Base-by-base conservation (phyloP, 306 rosid genomes). In the Elaeagnus macrophylla region DNA sequence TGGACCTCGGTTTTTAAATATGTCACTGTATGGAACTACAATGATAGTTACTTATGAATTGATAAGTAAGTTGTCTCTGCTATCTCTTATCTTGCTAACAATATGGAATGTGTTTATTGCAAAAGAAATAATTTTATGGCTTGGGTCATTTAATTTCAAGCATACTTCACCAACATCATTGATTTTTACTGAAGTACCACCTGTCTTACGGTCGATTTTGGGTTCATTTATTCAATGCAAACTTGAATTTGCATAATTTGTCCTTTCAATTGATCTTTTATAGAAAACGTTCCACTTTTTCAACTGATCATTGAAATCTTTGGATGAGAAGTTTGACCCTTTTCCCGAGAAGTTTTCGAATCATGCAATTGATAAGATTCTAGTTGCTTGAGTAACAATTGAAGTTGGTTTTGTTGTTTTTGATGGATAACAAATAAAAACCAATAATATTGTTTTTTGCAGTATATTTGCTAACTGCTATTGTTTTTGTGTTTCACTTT, bases 41-140 rank as follows among this genome's bases (percentile, higher is more conserved):
- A 84, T 84, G 95, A 84, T 88, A 18, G 86, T 88, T 59, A 88
- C 97, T 45, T 88, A 88, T 47, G 97, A 88, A 80, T 67, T 88
- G 44, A 82, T 88, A 65, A 84, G 97, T 88, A 80, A 62, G 94
- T 65, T 57, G 7, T 36, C 37, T 51, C 47, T 16, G 51, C 52
- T 16, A 39, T 32, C 65, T 32, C 32, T 64, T 39, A n/a, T 6
- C 39, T 62, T 51, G 17, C 37, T 57, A 18, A 43, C 56, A 39
- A 25, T 39, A 13, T 47, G 35, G 16, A 54, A 3, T 57, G 44
- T 11, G 10, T 8, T 13, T 35, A 7, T 35, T 18, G 39, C 16
- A 10, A 42, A 67, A 45, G 60, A 62, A 47, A 64, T 40, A 54
- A 61, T 18, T 25, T 25, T 25, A 25, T 25, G 4, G 32, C 32